Conservation (phyloP, 1,284 basidiomycete genomes). For the Malassezia vespertilionis region DNA sequence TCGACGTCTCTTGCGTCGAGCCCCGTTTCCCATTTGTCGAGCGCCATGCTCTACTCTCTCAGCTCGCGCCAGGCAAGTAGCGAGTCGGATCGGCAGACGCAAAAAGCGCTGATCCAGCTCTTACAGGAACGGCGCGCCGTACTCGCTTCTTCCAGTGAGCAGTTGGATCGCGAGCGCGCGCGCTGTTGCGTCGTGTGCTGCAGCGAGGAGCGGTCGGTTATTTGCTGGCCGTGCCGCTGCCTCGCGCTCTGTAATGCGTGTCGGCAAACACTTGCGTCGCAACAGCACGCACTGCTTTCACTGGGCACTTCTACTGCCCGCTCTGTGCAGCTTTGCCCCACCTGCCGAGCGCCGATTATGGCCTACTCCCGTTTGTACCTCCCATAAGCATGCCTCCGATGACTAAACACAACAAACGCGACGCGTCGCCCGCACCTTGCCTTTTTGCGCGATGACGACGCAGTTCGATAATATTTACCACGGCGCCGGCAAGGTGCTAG, state of each 20-base stretch:
- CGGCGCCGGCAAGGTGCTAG: slow-evolving; percentile 61
- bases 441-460: slow-evolving; percentile 45
- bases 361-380: slow-evolving; percentile 33
- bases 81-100: slow-evolving; percentile 2
- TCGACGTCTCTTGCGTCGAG: slow-evolving; percentile 20
- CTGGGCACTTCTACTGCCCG: slow-evolving; percentile 1
- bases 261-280: slow-evolving; percentile 29
- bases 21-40: not conserved
- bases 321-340: slow-evolving; percentile 27
- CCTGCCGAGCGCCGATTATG: slow-evolving; percentile 31
- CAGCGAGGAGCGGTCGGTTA: slow-evolving; percentile 27
- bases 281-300: slow-evolving; percentile 5
- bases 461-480: slow-evolving; percentile 75
- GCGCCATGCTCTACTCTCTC: not conserved
- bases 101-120: not conserved
- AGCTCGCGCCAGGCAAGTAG: not conserved
- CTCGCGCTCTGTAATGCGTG: slow-evolving; percentile 41
- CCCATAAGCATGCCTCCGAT: slow-evolving; percentile 17
- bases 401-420: slow-evolving; percentile 9
- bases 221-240: slow-evolving; percentile 45
- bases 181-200: slow-evolving; percentile 27
- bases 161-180: slow-evolving; percentile 15
- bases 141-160: not conserved
- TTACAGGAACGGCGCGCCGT: slow-evolving; percentile 5
- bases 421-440: slow-evolving; percentile 4